Conservation (phyloP, 176 grass and related monocot species). For the Paspalum vaginatum region DNA sequence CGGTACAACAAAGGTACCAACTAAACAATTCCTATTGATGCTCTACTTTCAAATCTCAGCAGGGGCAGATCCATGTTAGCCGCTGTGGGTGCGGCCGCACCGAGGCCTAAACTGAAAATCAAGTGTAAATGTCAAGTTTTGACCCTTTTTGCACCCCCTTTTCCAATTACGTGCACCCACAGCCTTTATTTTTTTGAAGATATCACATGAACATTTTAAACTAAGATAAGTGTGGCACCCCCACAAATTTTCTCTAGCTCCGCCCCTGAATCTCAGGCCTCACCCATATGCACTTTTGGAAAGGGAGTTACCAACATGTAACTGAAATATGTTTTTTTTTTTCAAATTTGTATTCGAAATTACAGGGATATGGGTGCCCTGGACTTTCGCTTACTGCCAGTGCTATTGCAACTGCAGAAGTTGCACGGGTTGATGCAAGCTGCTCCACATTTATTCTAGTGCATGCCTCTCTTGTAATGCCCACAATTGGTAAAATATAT, state of each 20-base stretch:
- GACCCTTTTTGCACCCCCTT: too few relatives aligned
- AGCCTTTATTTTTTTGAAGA: too few relatives aligned
- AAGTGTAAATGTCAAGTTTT: too few relatives aligned
- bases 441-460: constrained; percentile 90
- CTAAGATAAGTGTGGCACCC: too few relatives aligned
- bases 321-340: constrained; percentile 1
- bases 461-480: constrained; percentile 87
- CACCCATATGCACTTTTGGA: not conserved
- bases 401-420: constrained; percentile 79
- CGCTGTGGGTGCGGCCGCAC: too few relatives aligned
- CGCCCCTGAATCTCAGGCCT: constrained; percentile 11
- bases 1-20: constrained; percentile 73
- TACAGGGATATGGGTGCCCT: constrained; percentile 81
- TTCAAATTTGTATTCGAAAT: not conserved
- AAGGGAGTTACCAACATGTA: not conserved
- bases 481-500: constrained; percentile 76
- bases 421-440: constrained; percentile 92
- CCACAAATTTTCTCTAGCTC: too few relatives aligned
- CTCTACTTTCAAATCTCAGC: not conserved
- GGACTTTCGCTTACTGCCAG: constrained; percentile 67
- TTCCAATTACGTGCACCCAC: too few relatives aligned
- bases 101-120: too few relatives aligned
- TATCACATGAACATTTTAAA: too few relatives aligned
- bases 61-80: too few relatives aligned
- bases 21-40: not conserved